These are phyloP conservation scores for Chytriomyces sp. DNA, from an alignment of 192 early-diverging fungal genomes.

Conservation along the genomic window DNA sequence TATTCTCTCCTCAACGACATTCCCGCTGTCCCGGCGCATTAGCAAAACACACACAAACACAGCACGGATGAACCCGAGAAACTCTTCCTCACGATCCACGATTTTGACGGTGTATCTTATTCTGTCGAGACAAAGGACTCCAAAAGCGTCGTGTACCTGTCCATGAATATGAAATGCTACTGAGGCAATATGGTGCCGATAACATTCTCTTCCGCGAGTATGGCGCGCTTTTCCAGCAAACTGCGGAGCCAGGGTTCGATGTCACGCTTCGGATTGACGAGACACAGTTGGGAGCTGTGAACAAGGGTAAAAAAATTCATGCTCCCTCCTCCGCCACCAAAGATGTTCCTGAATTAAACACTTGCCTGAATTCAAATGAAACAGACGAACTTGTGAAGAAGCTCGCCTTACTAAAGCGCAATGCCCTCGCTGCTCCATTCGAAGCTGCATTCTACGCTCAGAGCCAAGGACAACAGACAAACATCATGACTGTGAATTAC, in stretches of 20 bases:
- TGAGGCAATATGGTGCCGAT: constrained; percentile 79
- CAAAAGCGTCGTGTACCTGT: constrained; percentile 64
- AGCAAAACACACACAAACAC: neutral
- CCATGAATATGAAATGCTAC: constrained; percentile 86
- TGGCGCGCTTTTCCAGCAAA: constrained; percentile 62
- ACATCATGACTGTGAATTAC: constrained; percentile 92
- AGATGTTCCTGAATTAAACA: constrained; percentile 8
- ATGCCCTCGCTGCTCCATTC: constrained; percentile 92
- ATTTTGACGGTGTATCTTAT: constrained; percentile 97
- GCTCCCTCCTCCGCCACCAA: neutral
- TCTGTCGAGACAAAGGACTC: constrained; percentile 71
- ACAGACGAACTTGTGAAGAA: constrained; percentile 70
- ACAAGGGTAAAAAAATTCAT: constrained; percentile 61
- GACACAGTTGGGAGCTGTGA: constrained; percentile 70
- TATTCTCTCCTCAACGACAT: neutral
- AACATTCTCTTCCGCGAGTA: constrained; percentile 86
- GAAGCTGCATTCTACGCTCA: constrained; percentile 87
- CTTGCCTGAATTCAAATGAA: neutral
- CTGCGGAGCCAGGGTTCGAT: constrained; percentile 66
- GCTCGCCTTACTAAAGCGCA: constrained; percentile 89
- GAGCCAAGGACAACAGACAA: constrained; percentile 70
- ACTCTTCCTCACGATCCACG: constrained; percentile 74
- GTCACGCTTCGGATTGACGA: constrained; percentile 85
- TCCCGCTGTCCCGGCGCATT: neutral
- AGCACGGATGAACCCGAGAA: constrained; percentile 42